Base-by-base conservation (phyloP, 2,329 filamentous ascomycete genomes). In the Monosporascus sp. region DNA sequence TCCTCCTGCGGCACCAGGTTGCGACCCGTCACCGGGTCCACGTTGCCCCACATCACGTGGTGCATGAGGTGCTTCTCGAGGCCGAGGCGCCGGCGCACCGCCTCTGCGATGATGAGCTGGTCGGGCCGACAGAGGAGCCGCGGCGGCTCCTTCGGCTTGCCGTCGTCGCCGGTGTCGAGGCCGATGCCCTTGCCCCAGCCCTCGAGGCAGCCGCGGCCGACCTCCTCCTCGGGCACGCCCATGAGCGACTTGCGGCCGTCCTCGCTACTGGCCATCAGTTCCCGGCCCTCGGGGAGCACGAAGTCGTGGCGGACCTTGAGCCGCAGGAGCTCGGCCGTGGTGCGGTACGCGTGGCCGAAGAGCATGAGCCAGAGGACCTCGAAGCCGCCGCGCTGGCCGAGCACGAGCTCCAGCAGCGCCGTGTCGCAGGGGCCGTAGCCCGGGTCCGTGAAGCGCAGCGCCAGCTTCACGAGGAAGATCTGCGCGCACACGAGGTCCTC, bases 381-480 rank as follows among this genome's bases (percentile, higher is more conserved):
- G 7, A 72, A 76, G 19, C 88, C 68, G 9, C 67, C 74, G 24
- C 74, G 75, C 61, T 88, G 84, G 16, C 80, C 82, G 43, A 89
- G 68, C 53, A 89, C 72, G 27, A 87, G 69, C 35, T 81, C 73
- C 40, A 81, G 70, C 49, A 87, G 70, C 31, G 73, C 73, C 44
- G 74, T 74, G 2, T 73, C 70, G 48, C 76, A 75, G 17, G 77
- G 75, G 0, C 79, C 81, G 48, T 76, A 76, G 24, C 82, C 65
- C 0, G 88, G 86, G 58, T 89, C 79, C 53, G 80, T 82, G 68
- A 90, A 84, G 51, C 77, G 76, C 80, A 91, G 83, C 63, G 83
- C 78, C 17, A 94, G 78, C 71, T 93, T 92, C 57, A 89, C 64
- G 58, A 89, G 73, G 72, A 93, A 85, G 55, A 86, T 68, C 45